Percentiles rank a stretch among this genome's conserved stretches.
These are phyloP conservation scores for Penicillium diatomitis DNA, from an alignment of 495 filamentous ascomycete genomes.

Conservation along the genomic window DNA sequence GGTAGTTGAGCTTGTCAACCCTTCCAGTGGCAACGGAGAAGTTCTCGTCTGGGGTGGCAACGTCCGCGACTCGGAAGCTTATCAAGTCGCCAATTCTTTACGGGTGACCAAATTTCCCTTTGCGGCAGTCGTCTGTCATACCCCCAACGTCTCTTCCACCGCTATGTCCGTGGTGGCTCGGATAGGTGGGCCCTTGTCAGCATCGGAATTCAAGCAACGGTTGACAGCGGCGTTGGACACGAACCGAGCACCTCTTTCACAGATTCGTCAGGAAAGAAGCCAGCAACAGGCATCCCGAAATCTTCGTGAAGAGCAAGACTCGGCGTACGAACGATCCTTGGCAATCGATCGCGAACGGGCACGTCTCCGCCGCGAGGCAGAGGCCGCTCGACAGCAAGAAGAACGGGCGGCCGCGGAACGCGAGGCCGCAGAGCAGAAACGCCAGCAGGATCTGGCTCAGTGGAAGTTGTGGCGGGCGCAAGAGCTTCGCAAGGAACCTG, in stretches of 20 bases:
- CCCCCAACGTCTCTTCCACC: conserved; percentile 66
- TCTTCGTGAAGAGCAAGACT: conserved; percentile 76
- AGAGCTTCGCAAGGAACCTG: conserved; percentile 59
- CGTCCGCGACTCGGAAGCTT: conserved; percentile 84
- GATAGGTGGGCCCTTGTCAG: conserved; percentile 56
- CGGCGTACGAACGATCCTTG: conserved; percentile 83
- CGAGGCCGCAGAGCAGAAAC: conserved; percentile 51
- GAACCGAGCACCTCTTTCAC: conserved; percentile 58
- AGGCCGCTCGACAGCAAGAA: conserved; percentile 52
- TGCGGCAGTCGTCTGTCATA: conserved; percentile 73
- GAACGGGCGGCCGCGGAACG: conserved; percentile 55
- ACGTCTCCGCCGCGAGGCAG: conserved; percentile 62
- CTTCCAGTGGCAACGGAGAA: conserved; percentile 50
- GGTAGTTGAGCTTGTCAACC: conserved; percentile 60
- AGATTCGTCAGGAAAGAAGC: conserved; percentile 56
- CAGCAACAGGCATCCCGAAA: conserved; percentile 70
- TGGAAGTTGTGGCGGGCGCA: conserved; percentile 78
- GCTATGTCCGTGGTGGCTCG: conserved; percentile 81
- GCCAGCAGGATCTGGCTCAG: conserved; percentile 48
- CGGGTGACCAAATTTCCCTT: conserved; percentile 87
- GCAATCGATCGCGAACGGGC: conserved; percentile 80
- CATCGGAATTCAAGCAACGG: conserved; percentile 59
- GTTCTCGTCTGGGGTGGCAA: conserved; percentile 87
- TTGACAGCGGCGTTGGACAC: conserved; percentile 60
- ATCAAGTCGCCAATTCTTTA: conserved; percentile 76